Evolutionary conservation across 1,139 yeast genomes (phyloP).

Genomic region (Taphrina wiesneri): DNA sequence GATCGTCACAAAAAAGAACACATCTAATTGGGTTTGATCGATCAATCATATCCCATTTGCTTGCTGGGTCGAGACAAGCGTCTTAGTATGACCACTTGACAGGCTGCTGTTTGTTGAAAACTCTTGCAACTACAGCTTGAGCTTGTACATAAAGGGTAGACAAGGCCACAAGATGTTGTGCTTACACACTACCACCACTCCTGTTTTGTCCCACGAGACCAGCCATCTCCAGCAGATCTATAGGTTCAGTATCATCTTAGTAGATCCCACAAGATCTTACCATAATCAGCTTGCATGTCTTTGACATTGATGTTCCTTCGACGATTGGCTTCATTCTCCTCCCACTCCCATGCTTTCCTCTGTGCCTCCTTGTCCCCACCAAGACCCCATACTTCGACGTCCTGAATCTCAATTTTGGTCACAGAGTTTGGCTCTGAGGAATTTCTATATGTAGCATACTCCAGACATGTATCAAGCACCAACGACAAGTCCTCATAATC

Average conservation of each 20-base stretch:
- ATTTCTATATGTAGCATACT: constrained; percentile 11
- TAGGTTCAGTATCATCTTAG: neutral
- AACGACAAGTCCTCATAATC: constrained; percentile 6
- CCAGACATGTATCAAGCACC: constrained; percentile 16
- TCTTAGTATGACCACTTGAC: no score
- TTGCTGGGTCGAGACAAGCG: no score
- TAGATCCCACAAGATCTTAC: neutral
- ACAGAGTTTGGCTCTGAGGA: neutral
- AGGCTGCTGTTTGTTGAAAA: no score
- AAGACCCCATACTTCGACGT: constrained; percentile 26
- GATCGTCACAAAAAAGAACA: no score
- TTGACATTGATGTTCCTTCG: constrained; percentile 9
- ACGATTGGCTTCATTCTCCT: constrained; percentile 18
- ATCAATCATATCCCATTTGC: no score
- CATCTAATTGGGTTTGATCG: no score
- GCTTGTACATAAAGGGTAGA: no score
- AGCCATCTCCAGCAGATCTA: constrained; percentile 21
- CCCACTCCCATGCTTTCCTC: constrained; percentile 29
- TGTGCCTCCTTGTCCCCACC: constrained; percentile 27
- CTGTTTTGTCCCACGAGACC: constrained; percentile 21
- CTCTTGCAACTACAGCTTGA: no score
- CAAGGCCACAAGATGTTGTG: no score
- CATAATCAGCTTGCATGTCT: constrained; percentile 23
- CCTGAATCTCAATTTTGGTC: neutral
- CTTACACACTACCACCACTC: constrained; percentile 27